These are phyloP conservation scores for Albugo candida DNA, from an alignment of 352 stramenopile genomes.

Conservation along the genomic window DNA sequence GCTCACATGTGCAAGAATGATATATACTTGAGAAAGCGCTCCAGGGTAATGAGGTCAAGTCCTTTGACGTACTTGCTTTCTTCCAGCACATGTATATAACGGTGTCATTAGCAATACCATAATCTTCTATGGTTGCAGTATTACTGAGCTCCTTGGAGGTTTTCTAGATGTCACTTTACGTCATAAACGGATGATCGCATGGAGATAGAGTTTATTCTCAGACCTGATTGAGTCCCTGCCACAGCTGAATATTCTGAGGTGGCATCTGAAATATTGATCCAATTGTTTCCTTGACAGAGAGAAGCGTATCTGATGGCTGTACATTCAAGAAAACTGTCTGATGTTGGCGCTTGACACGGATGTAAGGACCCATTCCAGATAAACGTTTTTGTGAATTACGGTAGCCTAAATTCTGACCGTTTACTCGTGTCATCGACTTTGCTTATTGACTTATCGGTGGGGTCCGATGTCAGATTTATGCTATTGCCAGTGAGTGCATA, in stretches of 20 bases:
- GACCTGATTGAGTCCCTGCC: constrained; percentile 41
- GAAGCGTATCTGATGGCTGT: constrained; percentile 56
- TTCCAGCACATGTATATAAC: constrained; percentile 78
- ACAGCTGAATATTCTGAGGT: constrained; percentile 43
- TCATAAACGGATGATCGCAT: neutral
- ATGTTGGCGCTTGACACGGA: constrained; percentile 75
- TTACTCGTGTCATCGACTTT: too few relatives aligned
- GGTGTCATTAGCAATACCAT: constrained; percentile 67
- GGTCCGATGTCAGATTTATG: too few relatives aligned
- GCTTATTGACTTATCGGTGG: too few relatives aligned
- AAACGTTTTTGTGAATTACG: neutral
- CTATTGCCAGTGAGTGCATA: too few relatives aligned
- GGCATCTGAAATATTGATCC: constrained; percentile 37
- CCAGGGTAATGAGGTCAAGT: neutral
- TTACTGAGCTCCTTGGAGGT: constrained; percentile 61
- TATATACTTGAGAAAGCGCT: neutral
- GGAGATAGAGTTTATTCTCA: neutral
- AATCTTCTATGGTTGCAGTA: constrained; percentile 53
- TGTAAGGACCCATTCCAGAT: constrained; percentile 23
- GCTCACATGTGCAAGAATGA: neutral
- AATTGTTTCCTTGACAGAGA: constrained; percentile 67
- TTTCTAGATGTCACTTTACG: constrained; percentile 13
- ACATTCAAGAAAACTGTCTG: constrained; percentile 79
- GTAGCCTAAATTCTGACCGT: too few relatives aligned
- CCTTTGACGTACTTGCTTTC: constrained; percentile 49